Evolutionary conservation across 2,329 filamentous ascomycete genomes (phyloP), one percentile per base, ranked within the genome.

Genomic region (Samsoniella hepiali): DNA sequence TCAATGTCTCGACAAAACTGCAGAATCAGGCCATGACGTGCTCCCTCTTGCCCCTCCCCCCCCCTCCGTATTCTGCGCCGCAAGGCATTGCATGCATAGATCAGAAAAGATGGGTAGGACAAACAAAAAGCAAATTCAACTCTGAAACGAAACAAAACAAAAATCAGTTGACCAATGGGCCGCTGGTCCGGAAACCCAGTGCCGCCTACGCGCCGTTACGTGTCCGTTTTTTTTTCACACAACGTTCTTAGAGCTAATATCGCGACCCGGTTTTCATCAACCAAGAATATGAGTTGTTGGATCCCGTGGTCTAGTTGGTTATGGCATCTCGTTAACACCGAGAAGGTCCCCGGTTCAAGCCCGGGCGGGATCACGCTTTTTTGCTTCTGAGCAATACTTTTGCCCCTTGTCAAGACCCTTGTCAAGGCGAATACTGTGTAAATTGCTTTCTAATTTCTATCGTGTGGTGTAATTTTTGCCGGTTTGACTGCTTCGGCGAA

Each of bases 331-430:
- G 55, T 58, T 63, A 63, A 63, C 62, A 63, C 62, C 55, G 54
- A 63, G 55, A 63, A 63, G 62, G 62, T 63, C 62, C 62, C 62
- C 62, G 62, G 62, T 63, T 63, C 62, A 27, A 63, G 62, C 62
- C 62, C 62, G 62, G 62, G 62, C 62, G 62, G 62, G 56, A 63
- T 59, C 62, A 54, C 40, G 15, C 32, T 63, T 63, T 63, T 63
- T 63, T 58, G 44, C 49, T 47, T 36, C 31, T 15, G 11, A 36
- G 54, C 13, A 10, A 4, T 63, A 32, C 54, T 45, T 58, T 15
- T 13, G 17, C 22, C n/a, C n/a, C 15, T 3, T 32, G 27, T 51
- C 13, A 36, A 22, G 22, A 22, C 22, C 22, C 22, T 22, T 22
- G 5, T 51, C 8, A 34, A 32, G 22, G 31, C 6, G 32, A 32